Evolutionary conservation across 441 rosid genomes (phyloP), one percentile per base, ranked within the genome.

Genomic region (Euphorbia corollata): DNA sequence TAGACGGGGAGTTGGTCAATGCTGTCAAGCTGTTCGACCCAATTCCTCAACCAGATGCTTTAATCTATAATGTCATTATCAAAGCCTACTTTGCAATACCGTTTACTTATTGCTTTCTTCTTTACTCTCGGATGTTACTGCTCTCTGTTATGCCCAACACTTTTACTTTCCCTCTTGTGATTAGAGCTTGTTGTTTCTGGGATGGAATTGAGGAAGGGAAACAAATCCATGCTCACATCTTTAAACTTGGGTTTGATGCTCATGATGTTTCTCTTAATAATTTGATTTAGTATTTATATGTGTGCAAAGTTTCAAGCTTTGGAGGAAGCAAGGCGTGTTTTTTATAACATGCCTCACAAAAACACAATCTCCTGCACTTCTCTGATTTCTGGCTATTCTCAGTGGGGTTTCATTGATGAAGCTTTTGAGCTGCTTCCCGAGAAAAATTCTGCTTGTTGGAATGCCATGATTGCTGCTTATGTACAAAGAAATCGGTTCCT

Each of bases 171-270:
- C 85, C 86, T 22, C 27, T 68, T 71, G 71, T 82, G 20, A 57
- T 80, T 20, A 63, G 78, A 68, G 84, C 84, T 36, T 75, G 79
- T 72, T 75, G 61, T 24, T 41, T 43, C 23, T 67, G 6, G 45
- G 19, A 57, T 56, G 71, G 72, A 30, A 58, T 76, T 34, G 59
- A 58, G 45, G 71, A 60, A 76, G 83, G 83, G 66, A 71, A 63
- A 45, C 85, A 84, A 73, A 63, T 84, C 15, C 86, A 84, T 59
- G 82, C 85, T 65, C 86, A 79, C 23, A 69, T 82, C 67, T 71
- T 79, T 38, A 84, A 80, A 61, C 65, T 75, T 13, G 82, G 88
- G 30, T 71, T 79, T 19, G 77, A 79, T 36, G 68, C 32, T 16
- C 80, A 80, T 69, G 67, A 43, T 5, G 45, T 73, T 60, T 74